A percentile compares a stretch with the other conserved stretches of the same genome.
Evolutionary conservation across 768 basidiomycete species (phyloP).

Genomic region (Phanerodontia chrysosporium): DNA sequence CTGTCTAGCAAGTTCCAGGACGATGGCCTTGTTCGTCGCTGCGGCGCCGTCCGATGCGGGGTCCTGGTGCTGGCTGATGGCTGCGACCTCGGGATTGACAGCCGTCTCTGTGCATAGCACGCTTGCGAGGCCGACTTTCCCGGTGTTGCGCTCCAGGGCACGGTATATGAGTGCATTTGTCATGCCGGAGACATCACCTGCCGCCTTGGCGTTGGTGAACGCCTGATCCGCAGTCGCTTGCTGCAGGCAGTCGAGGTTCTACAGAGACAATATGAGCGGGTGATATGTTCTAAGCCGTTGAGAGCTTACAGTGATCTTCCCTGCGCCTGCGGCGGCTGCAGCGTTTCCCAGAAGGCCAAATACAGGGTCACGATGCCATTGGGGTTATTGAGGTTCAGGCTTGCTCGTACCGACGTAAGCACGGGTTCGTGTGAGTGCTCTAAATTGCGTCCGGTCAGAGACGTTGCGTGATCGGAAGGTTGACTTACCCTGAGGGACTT

Average conservation of each 20-base stretch:
- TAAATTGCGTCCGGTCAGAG: conserved; percentile 16
- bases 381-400: conserved; percentile 54
- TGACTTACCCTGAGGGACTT: conserved; percentile 59
- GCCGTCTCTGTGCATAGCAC: conserved; percentile 51
- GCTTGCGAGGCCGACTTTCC: conserved; percentile 42
- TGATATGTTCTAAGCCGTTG: not conserved
- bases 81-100: conserved; percentile 62
- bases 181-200: conserved; percentile 48
- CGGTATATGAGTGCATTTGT: conserved; percentile 58
- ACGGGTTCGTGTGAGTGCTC: conserved; percentile 65
- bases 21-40: conserved; percentile 59
- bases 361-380: conserved; percentile 53
- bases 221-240: conserved; percentile 65
- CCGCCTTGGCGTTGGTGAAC: conserved; percentile 69
- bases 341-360: conserved; percentile 63
- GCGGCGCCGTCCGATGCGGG: conserved; percentile 57
- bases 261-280: not conserved
- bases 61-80: conserved; percentile 60
- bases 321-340: conserved; percentile 52
- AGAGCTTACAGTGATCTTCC: conserved; percentile 45
- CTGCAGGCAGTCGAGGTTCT: conserved; percentile 61
- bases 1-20: conserved; percentile 58
- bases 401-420: conserved; percentile 46
- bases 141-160: conserved; percentile 65
- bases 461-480: not conserved